Conservation (phyloP, 1,139 yeast species). For the Debaryomyces singareniensis region DNA sequence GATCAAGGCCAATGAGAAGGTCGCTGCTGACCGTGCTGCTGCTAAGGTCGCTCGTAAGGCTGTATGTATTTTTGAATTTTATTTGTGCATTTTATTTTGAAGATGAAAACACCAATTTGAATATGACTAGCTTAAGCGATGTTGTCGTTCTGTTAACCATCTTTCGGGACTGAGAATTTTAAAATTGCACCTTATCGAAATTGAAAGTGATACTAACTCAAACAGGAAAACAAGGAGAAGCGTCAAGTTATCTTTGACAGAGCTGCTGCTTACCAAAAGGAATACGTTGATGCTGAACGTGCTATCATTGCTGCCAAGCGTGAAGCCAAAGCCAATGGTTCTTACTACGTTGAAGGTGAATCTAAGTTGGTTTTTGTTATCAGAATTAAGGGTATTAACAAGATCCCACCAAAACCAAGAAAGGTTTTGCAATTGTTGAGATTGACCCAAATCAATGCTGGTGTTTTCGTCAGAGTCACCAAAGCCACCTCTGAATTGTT, state of each 20-base stretch:
- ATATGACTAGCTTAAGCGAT: slow-evolving; percentile 83
- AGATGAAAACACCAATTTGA: slow-evolving; percentile 60
- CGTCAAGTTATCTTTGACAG: slow-evolving; percentile 94
- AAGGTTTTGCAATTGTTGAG: slow-evolving; percentile 97
- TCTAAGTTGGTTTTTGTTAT: slow-evolving; percentile 93
- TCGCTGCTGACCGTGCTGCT: slow-evolving; percentile 82
- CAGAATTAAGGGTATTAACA: slow-evolving; percentile 99
- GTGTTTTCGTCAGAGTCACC: slow-evolving; percentile 96
- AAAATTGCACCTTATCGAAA: slow-evolving; percentile 1
- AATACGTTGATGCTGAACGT: slow-evolving; percentile 93
- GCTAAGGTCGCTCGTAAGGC: slow-evolving; percentile 81
- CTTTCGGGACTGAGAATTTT: slow-evolving; percentile 93
- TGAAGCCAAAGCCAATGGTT: slow-evolving; percentile 93
- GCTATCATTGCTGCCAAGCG: slow-evolving; percentile 89
- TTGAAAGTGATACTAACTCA: slow-evolving; percentile 30
- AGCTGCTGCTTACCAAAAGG: slow-evolving; percentile 97
- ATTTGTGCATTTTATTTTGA: slow-evolving; percentile 25
- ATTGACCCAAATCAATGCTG: slow-evolving; percentile 96
- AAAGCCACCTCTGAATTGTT: slow-evolving; percentile 97
- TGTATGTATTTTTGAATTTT: slow-evolving; percentile 51
- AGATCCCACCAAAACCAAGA: slow-evolving; percentile 99
- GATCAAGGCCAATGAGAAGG: slow-evolving; percentile 86
- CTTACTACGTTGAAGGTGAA: slow-evolving; percentile 97
- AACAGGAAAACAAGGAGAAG: slow-evolving; percentile 79
- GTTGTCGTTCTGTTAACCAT: slow-evolving; percentile 96